Evolutionary conservation across 202 grass and related monocot species (phyloP).

Genomic region (Panicum hallii): DNA sequence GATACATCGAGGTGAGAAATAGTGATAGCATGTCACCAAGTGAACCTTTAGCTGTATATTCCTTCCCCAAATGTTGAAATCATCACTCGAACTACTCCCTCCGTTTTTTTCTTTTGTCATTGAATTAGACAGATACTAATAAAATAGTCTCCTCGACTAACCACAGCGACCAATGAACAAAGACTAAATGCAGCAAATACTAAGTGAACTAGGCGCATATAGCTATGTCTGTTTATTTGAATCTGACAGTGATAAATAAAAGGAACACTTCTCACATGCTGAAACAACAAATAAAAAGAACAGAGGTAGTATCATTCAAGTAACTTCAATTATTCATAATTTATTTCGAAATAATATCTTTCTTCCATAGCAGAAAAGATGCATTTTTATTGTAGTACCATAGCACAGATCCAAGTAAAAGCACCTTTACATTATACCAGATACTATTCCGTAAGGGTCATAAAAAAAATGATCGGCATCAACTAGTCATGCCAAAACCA

Average conservation of each 20-base stretch:
- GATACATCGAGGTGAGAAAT: not conserved
- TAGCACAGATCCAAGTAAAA: not conserved
- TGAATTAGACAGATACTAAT: not conserved
- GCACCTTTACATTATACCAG: not conserved
- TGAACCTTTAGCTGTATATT: conserved; percentile 10
- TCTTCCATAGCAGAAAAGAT: not conserved
- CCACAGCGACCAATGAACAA: not conserved
- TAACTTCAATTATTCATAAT: not conserved
- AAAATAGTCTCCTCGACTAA: not conserved
- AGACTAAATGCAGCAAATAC: not conserved
- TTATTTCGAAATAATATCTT: conserved; percentile 24
- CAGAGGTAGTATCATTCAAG: not conserved
- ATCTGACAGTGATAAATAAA: not conserved
- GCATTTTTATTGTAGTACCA: not conserved
- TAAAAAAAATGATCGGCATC: not conserved
- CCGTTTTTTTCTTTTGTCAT: not conserved
- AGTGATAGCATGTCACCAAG: not conserved
- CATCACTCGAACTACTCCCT: not conserved
- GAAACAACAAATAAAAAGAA: not conserved
- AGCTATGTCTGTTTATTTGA: not conserved
- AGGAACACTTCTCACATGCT: not conserved
- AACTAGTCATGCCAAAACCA: not conserved
- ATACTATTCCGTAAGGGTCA: not conserved
- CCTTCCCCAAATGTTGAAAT: not conserved
- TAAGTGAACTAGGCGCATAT: not conserved